Evolutionary conservation across 164 flowering plant genomes (phyloP).

Genomic region (Sextonia rubra): DNA sequence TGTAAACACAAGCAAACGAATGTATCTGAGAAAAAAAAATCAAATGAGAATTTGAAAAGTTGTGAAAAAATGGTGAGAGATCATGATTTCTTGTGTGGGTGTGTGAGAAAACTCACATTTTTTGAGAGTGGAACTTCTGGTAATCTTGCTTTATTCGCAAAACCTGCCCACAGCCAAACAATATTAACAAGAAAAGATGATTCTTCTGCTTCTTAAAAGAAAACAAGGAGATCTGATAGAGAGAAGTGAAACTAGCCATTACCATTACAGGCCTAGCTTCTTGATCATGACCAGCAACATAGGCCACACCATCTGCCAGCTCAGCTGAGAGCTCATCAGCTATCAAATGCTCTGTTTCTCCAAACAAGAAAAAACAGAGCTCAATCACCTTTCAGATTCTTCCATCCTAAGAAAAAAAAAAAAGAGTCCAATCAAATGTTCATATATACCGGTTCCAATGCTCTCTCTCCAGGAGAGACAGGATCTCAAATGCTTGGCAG

Average conservation of each 20-base stretch:
- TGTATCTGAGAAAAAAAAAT: constrained; percentile 40
- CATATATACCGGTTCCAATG: constrained; percentile 63
- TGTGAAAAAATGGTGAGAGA: neutral
- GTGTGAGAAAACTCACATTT: no score
- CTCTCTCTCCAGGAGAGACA: constrained; percentile 90
- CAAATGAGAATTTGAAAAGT: neutral
- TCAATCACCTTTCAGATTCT: constrained; percentile 10
- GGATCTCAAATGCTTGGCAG: constrained; percentile 74
- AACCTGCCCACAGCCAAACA: constrained; percentile 49
- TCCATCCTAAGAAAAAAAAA: constrained; percentile 9
- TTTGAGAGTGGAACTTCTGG: constrained; percentile 88
- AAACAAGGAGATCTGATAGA: neutral
- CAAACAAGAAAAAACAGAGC: constrained; percentile 17
- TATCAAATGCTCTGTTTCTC: constrained; percentile 58
- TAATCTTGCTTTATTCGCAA: constrained; percentile 93
- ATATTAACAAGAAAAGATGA: neutral
- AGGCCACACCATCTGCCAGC: constrained; percentile 91
- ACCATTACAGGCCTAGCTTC: constrained; percentile 88
- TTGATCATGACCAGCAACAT: constrained; percentile 83
- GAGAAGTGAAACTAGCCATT: constrained; percentile 9
- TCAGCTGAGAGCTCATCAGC: constrained; percentile 97
- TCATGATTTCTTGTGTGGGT: neutral
- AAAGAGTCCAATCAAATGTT: neutral
- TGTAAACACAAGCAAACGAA: constrained; percentile 84
- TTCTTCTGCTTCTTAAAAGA: neutral